Evolutionary conservation across 331 rosid species (phyloP), one percentile per base, ranked within the genome.

Genomic region (Spiraea crenata): DNA sequence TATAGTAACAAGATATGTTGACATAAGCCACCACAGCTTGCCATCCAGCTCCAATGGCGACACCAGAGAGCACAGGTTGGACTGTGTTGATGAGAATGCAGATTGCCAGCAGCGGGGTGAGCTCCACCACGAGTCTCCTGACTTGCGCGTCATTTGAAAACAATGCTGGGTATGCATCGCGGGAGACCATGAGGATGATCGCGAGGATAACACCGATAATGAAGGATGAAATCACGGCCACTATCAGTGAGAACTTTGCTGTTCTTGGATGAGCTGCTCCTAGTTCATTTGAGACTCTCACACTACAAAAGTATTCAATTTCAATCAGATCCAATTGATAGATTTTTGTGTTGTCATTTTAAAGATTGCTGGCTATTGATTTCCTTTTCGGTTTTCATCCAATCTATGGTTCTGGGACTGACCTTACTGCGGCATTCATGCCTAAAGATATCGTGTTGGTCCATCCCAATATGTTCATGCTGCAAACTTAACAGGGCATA

Each of bases 41-140:
- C 96, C 98, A 92, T 0, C 95, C 96, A 5, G 98, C 98, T 14
- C 98, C 95, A 50, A 87, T 71, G 9, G 95, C 95, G 3, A 90
- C 96, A 38, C 96, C 96, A 2, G 96, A 88, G 34, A 91, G 87
- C 73, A 91, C 91, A 0, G 96, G 98, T 11, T 93, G 98, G 42
- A 93, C 54, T 46, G 83, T 87, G 85, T 90, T 82, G 66, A 90
- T 82, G 52, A 90, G 38, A 57, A 93, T 90, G 85, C 95, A 87
- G 2, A 69, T 1, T 9, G 88, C 93, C 54, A 93, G 75, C 82
- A 90, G 31, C 0, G 95, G 92, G 0, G 97, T 90, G n/a, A 93
- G 85, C 20, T 85, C 54, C 70, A n/a, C 46, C 3, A 89, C 96
- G 0, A 85, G 68, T 3, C 57, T 34, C 58, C 82, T 40, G 11